Base-by-base conservation (phyloP, 148 eudicot species). In the Pharnaceum exiguum region DNA sequence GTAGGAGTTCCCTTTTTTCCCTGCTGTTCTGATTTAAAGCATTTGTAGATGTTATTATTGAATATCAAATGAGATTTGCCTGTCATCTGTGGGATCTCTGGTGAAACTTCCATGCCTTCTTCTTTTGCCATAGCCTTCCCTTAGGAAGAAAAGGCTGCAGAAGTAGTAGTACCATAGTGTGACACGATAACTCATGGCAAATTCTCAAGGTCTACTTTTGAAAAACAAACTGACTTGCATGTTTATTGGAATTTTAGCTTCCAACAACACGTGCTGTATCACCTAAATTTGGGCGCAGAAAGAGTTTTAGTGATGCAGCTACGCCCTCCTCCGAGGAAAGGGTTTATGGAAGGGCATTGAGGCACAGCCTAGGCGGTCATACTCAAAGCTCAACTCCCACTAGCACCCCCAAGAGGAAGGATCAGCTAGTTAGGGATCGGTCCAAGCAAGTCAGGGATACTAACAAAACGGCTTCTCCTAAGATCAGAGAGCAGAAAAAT, bases 231-330 rank as follows among this genome's bases (percentile, higher is more conserved):
- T 65, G 62, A 71, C 60, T 59, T 59, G 55, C 30, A 46, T 59
- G 37, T 59, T 56, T 17, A 64, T 65, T 50, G 38, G 36, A 27
- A 47, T 50, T 51, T 35, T 65, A 71, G 75, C 66, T 59, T 52
- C 75, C 75, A 16, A 71, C 75, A 52, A 93, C 98, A 36, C 95
- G 98, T 35, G 78, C 98, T 43, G 81, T 81, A 63, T 93, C 96
- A 7, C 98, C 98, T 15, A 93, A 88, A 15, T 60, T 93, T 27
- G 76, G 69, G 22, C 86, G 98, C 65, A 76, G 96, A 76, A 93
- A 77, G 85, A 93, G 98, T 72, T 85, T 79, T 49, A 65, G 80
- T 15, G 96, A 87, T 60, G 84, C 83, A 47, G 25, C 53, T 5
- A 46, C 57, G 43, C 54, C 79, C 30, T 48, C 83, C 25, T 45